Evolutionary conservation across 2,329 filamentous ascomycete genomes (phyloP), one percentile per base, ranked within the genome.

Genomic region (Aureobasidium sp.): DNA sequence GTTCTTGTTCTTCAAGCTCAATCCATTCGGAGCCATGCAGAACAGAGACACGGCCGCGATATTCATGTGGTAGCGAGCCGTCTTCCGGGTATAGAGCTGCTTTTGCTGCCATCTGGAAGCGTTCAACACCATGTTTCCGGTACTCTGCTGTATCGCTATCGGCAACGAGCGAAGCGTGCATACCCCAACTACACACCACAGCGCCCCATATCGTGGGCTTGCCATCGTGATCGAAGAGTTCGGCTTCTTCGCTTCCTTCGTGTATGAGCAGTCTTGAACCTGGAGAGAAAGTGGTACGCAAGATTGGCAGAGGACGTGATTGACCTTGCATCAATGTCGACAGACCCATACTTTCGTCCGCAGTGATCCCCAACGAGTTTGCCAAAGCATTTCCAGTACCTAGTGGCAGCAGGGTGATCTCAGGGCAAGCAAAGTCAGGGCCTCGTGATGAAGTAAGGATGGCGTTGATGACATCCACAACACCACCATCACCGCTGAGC

Each of bases 81-180:
- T 87, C 82, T 0, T 80, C 74, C 0, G 88, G 88, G 55, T 81
- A 85, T n/a, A 97, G 80, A 10, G 95, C 86, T 72, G 94, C 90
- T 61, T 89, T 86, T 0, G 94, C 95, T 0, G 94, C 94, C 88
- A 97, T 93, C 65, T 90, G 87, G 79, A 98, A 98, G 25, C 95
- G 87, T 75, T 91, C 88, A 38, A 85, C 84, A 16, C 95, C 95
- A 73, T 92, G 90, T 70, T 88, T 87, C 68, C 95, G 91, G 78
- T 95, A 95, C 69, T 89, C 91, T 0, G 88, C 83, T 0, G 95
- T 97, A 77, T 98, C 95, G 77, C 93, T 96, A 80, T 98, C 94
- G 71, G 93, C 94, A 27, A 98, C 94, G 4, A 98, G 85, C 48
- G 91, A 90, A 36, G 95, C 93, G 74, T 98, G 95, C 73, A 98